These are phyloP conservation scores for Russula virescens DNA, from an alignment of 768 basidiomycete species.

Conservation along the genomic window DNA sequence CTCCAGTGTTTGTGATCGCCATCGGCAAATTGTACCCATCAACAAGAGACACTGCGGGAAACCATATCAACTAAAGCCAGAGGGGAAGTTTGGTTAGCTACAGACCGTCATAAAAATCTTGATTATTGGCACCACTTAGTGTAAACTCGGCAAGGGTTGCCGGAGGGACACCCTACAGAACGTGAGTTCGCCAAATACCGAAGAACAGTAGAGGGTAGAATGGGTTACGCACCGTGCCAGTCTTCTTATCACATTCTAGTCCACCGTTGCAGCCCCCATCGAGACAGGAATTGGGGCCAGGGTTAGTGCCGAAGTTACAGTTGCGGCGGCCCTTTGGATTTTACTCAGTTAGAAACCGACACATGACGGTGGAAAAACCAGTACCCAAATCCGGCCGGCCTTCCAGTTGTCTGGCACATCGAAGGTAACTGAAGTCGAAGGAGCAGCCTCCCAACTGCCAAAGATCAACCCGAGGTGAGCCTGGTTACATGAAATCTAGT, in stretches of 20 bases:
- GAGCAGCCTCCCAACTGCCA: constrained; percentile 30
- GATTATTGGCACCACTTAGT: too few relatives aligned
- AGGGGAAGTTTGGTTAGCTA: too few relatives aligned
- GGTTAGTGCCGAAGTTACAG: constrained; percentile 35
- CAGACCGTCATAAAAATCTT: too few relatives aligned
- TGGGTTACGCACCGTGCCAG: too few relatives aligned
- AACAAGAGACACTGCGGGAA: constrained; percentile 27
- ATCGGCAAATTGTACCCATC: constrained; percentile 35
- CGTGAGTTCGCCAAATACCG: too few relatives aligned
- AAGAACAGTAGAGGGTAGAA: too few relatives aligned
- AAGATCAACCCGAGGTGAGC: not conserved
- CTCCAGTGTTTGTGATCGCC: constrained; percentile 30
- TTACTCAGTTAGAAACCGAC: not conserved
- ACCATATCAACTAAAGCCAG: not conserved
- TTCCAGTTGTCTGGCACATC: constrained; percentile 36
- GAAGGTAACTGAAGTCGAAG: constrained; percentile 30
- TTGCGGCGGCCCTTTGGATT: constrained; percentile 33
- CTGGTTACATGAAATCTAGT: not conserved
- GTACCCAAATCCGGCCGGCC: constrained; percentile 36
- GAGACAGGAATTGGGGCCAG: constrained; percentile 33
- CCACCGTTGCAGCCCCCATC: constrained; percentile 40
- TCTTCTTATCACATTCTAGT: too few relatives aligned
- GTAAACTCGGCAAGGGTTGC: too few relatives aligned
- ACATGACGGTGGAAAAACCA: not conserved
- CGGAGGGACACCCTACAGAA: too few relatives aligned